These are phyloP conservation scores for Centella asiatica DNA, from an alignment of 129 eudicot species.

Conservation along the genomic window DNA sequence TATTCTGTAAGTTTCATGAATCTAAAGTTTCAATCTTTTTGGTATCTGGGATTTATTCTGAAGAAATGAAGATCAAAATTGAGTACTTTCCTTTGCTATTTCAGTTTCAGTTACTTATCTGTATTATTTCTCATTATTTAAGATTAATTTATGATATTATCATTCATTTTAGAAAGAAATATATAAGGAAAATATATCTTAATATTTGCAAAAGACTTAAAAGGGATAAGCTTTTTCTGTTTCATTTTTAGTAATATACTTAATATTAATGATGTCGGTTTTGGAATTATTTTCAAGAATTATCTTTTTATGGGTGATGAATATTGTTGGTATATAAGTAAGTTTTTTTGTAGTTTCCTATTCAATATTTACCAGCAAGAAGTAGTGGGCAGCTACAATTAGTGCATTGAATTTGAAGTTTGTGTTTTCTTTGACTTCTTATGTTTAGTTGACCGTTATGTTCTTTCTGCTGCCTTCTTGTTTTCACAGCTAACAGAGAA, in stretches of 20 bases:
- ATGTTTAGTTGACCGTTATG: slow-evolving; percentile 31
- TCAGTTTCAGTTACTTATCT: not conserved
- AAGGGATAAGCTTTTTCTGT: no score
- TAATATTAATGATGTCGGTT: no score
- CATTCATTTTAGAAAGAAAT: no score
- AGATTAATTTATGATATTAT: no score
- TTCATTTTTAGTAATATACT: no score
- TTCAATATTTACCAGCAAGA: slow-evolving; percentile 1
- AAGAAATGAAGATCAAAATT: not conserved
- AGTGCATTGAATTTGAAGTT: slow-evolving; percentile 12
- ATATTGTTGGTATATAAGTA: not conserved
- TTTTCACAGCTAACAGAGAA: not conserved
- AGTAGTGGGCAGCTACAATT: slow-evolving; percentile 14
- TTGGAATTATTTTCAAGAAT: not conserved
- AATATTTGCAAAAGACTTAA: no score
- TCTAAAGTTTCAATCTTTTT: not conserved
- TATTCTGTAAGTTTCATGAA: slow-evolving; percentile 43
- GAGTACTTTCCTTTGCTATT: not conserved
- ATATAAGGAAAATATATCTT: no score
- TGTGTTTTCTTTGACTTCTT: not conserved
- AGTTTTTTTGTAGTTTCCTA: not conserved
- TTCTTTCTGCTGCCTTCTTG: not conserved
- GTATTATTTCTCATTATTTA: no score
- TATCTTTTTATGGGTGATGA: not conserved
- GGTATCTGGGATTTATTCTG: not conserved